phyloP scores from a whole-genome alignment of 2,329 filamentous ascomycete genomes.

The Periglandula ipomoeae region DNA sequence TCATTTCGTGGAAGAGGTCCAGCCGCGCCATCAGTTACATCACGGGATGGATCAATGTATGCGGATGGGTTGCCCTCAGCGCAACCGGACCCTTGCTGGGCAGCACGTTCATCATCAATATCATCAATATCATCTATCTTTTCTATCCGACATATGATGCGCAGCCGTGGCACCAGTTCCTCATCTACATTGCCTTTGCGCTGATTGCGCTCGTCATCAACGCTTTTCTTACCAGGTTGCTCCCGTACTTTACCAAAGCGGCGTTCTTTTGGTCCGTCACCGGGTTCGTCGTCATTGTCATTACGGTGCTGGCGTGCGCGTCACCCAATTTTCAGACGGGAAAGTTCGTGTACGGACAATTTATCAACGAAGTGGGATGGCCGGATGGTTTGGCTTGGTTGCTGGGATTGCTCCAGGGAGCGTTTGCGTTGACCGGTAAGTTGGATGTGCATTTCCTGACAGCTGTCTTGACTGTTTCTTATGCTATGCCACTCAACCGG shows the following conservation, averaged over 20 bases:
- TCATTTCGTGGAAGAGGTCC: conserved; percentile 51
- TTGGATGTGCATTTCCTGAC: not conserved
- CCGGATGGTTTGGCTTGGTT: conserved; percentile 56
- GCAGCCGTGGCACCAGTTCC: conserved; percentile 61
- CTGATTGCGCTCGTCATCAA: conserved; percentile 54
- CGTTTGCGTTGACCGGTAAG: conserved; percentile 34
- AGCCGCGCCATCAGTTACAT: conserved; percentile 57
- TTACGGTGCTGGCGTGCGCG: conserved; percentile 57
- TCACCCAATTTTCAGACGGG: conserved; percentile 56
- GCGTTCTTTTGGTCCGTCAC: conserved; percentile 63
- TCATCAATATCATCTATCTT: conserved; percentile 55
- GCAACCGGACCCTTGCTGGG: conserved; percentile 60
- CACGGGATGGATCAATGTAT: conserved; percentile 64
- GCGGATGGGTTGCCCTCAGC: conserved; percentile 62
- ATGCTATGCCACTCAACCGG: too few relatives aligned
- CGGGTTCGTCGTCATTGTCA: conserved; percentile 61
- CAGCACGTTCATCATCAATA: conserved; percentile 56
- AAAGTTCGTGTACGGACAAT: conserved; percentile 56
- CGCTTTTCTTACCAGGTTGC: conserved; percentile 44
- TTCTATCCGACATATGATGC: conserved; percentile 47
- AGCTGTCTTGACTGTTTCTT: not conserved
- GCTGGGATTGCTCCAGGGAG: conserved; percentile 43
- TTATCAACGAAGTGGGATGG: conserved; percentile 62
- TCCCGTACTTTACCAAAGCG: conserved; percentile 58
- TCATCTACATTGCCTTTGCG: conserved; percentile 60